These are phyloP conservation scores for Hericium rajendrae DNA, from an alignment of 768 basidiomycete species.

Conservation along the genomic window DNA sequence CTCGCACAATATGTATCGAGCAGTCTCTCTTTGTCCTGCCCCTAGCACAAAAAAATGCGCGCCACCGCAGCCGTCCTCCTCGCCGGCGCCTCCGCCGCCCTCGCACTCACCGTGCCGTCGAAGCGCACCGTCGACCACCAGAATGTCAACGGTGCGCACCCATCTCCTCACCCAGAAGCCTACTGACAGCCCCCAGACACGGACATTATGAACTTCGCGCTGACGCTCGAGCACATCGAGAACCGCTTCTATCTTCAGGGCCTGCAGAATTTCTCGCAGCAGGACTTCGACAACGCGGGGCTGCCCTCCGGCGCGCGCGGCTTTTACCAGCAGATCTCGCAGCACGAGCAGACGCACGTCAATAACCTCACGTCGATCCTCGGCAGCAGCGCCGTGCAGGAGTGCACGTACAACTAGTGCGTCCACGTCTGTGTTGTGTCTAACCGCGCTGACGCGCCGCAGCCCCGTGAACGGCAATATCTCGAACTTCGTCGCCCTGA, in stretches of 20 bases:
- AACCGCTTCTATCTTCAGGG: conserved; percentile 34
- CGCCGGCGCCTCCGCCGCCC: too few species aligned
- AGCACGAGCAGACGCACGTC: conserved; percentile 50
- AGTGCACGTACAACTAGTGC: conserved; percentile 55
- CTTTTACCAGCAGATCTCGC: conserved; percentile 40
- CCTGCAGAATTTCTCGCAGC: conserved; percentile 33
- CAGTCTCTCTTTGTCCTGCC: too few species aligned
- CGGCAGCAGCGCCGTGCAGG: conserved; percentile 30
- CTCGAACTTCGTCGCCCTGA: conserved; percentile 30
- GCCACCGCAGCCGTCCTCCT: too few species aligned
- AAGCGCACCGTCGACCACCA: too few species aligned
- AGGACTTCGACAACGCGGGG: conserved; percentile 38
- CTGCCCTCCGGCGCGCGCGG: conserved; percentile 39
- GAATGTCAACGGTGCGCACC: too few species aligned
- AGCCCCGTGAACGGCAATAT: conserved; percentile 28
- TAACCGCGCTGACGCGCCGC: conserved; percentile 27
- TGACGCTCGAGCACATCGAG: conserved; percentile 40
- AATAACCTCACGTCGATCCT: conserved; percentile 35
- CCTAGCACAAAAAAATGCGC: too few species aligned
- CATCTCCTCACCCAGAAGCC: too few species aligned
- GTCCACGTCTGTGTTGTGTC: conserved; percentile 17
- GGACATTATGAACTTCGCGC: conserved; percentile 34
- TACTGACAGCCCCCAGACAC: conserved; percentile 7
- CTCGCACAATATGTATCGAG: too few species aligned
- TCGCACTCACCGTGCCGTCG: too few species aligned